phyloP scores from a whole-genome alignment of 140 eudicot species.

The Anethum foeniculum region DNA sequence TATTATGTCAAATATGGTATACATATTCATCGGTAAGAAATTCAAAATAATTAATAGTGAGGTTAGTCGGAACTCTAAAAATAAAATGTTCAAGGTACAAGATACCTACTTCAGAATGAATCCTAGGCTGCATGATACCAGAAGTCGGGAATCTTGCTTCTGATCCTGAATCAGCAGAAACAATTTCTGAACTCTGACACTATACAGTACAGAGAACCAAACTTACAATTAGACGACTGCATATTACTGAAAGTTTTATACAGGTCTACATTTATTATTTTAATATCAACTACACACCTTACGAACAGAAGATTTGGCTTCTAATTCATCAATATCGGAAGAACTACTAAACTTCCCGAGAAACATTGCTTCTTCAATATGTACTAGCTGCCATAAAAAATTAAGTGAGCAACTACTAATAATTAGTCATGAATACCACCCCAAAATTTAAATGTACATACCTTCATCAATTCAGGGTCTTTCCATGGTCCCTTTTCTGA shows the following conservation, averaged over 20 bases:
- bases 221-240: slow-evolving; percentile 1
- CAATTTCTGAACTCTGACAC: slow-evolving; percentile 32
- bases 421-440: not conserved
- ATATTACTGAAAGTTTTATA: slow-evolving; percentile 7
- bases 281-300: slow-evolving; percentile 35
- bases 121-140: slow-evolving; percentile 26
- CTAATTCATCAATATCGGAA: slow-evolving; percentile 53
- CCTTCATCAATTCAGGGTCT: slow-evolving; percentile 81
- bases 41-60: not conserved
- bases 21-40: not conserved
- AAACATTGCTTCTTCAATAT: slow-evolving; percentile 29
- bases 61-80: not conserved
- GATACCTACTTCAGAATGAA: slow-evolving; percentile 29
- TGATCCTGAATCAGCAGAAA: slow-evolving; percentile 25
- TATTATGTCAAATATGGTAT: not conserved
- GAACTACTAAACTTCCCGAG: slow-evolving; percentile 37
- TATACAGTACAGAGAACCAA: slow-evolving; percentile 17
- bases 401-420: slow-evolving; percentile 16
- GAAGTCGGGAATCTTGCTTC: slow-evolving; percentile 24
- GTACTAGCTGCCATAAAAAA: slow-evolving; percentile 51
- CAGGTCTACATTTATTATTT: not conserved
- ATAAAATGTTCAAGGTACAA: not conserved
- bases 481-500: slow-evolving; percentile 97
- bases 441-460: slow-evolving; percentile 14
- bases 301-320: slow-evolving; percentile 44